phyloP scores from a whole-genome alignment of 257 asterid species.

The Thymus mandschuricus region DNA sequence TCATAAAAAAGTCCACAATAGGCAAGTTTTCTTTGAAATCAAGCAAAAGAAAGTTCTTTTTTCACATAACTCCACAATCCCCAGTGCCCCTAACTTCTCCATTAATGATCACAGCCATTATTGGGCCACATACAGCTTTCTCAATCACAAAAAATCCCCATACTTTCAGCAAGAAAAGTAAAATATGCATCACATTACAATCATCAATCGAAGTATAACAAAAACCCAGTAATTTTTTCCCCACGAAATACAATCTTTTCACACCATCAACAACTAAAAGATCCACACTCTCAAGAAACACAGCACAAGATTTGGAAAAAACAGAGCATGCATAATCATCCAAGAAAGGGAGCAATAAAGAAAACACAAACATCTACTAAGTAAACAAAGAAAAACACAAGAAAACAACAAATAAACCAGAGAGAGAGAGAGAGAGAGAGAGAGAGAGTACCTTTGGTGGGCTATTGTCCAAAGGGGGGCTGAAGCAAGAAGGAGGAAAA shows the following conservation, averaged over 20 bases:
- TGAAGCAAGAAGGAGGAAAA: constrained; percentile 30
- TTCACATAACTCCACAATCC: neutral
- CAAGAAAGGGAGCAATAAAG: constrained; percentile 15
- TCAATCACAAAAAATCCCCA: constrained; percentile 6
- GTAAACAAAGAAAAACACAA: neutral
- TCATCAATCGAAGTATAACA: neutral
- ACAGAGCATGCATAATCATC: neutral
- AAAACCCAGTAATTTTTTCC: constrained; percentile 25
- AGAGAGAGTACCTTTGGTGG: constrained; percentile 36
- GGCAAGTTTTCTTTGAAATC: neutral
- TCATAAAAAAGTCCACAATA: neutral
- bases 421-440: neutral
- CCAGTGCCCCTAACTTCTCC: constrained; percentile 8
- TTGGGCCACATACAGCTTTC: neutral
- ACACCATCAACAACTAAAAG: constrained; percentile 24
- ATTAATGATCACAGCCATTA: constrained; percentile 7
- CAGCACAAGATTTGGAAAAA: constrained; percentile 18
- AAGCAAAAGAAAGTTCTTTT: neutral
- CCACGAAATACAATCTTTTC: constrained; percentile 27
- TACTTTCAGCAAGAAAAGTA: constrained; percentile 28
- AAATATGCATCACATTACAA: constrained; percentile 8
- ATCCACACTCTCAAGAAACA: constrained; percentile 9
- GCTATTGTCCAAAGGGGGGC: constrained; percentile 12
- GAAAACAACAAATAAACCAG: neutral
- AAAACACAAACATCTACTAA: neutral